These are phyloP conservation scores for Candida arabinofermentans DNA, from an alignment of 805 yeast genomes.

Conservation along the genomic window DNA sequence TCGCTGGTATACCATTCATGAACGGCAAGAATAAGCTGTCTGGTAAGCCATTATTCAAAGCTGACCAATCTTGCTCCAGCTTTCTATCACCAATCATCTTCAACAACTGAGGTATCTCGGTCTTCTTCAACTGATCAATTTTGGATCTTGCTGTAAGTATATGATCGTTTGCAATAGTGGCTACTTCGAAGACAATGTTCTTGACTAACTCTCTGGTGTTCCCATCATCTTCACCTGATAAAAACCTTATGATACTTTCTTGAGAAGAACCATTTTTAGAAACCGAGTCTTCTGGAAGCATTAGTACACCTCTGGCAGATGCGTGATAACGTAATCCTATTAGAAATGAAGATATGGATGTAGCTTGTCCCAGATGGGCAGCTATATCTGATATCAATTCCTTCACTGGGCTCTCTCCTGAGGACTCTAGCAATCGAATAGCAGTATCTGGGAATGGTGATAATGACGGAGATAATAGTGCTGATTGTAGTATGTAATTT, in stretches of 20 bases:
- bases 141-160: slow-evolving; percentile 63
- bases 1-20: slow-evolving; percentile 63
- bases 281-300: slow-evolving; percentile 62
- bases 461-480: slow-evolving; percentile 51
- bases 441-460: slow-evolving; percentile 46
- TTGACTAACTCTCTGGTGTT: slow-evolving; percentile 36
- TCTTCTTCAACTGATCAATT: slow-evolving; percentile 35
- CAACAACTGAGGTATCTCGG: slow-evolving; percentile 35
- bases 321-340: slow-evolving; percentile 60
- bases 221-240: slow-evolving; percentile 14
- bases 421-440: slow-evolving; percentile 42
- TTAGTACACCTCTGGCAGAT: slow-evolving; percentile 42
- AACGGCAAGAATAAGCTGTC: slow-evolving; percentile 66
- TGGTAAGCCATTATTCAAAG: slow-evolving; percentile 47
- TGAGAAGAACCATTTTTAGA: slow-evolving; percentile 53
- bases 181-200: slow-evolving; percentile 63
- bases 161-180: slow-evolving; percentile 79
- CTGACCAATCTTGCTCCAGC: slow-evolving; percentile 15
- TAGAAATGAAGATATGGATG: slow-evolving; percentile 62
- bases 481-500: slow-evolving; percentile 60
- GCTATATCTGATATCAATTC: slow-evolving; percentile 50
- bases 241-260: slow-evolving; percentile 46
- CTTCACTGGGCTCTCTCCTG: slow-evolving; percentile 33
- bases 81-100: slow-evolving; percentile 12
- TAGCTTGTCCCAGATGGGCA: slow-evolving; percentile 83